A percentile compares a stretch with the other conserved stretches of the same genome.
Conservation (phyloP, 129 eudicot species). For the Lactuca sativa region DNA sequence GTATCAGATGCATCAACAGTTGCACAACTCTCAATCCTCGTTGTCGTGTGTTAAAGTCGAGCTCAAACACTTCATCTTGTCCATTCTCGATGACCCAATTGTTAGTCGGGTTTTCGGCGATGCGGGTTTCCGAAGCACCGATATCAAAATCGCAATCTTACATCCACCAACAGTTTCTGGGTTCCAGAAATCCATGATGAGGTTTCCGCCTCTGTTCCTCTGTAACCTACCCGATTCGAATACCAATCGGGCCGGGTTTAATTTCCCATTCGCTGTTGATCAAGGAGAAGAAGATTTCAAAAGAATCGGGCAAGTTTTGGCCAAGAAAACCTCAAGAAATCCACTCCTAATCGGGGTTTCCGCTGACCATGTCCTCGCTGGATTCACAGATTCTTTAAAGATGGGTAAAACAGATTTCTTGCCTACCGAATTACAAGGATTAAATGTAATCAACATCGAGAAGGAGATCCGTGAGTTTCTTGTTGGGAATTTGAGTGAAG, state of each 20-base stretch:
- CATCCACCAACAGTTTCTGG: constrained; percentile 53
- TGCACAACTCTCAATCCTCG: constrained; percentile 24
- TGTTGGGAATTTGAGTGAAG: constrained; percentile 40
- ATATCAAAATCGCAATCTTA: constrained; percentile 62
- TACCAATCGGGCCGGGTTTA: constrained; percentile 29
- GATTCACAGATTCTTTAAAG: constrained; percentile 46
- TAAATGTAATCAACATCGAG: constrained; percentile 41
- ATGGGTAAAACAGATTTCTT: constrained; percentile 37
- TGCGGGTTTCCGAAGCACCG: constrained; percentile 86
- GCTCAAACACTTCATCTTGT: constrained; percentile 64
- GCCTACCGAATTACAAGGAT: constrained; percentile 46
- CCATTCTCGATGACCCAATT: constrained; percentile 92
- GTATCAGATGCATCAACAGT: constrained; percentile 41
- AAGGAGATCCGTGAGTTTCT: constrained; percentile 55
- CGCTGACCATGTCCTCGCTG: constrained; percentile 44
- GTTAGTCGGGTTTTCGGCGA: constrained; percentile 93
- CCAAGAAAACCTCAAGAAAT: constrained; percentile 40
- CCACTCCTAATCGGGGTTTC: constrained; percentile 71
- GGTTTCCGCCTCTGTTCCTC: constrained; percentile 63
- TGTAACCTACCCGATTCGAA: constrained; percentile 48
- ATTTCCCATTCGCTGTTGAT: constrained; percentile 54
- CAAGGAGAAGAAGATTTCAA: constrained; percentile 41
- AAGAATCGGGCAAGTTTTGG: constrained; percentile 59
- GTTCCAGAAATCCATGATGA: constrained; percentile 20
- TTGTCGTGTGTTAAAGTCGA: constrained; percentile 61